These are phyloP conservation scores for Ceratocystiopsis brevicomis DNA, from an alignment of 2,329 filamentous ascomycete species.

Conservation along the genomic window DNA sequence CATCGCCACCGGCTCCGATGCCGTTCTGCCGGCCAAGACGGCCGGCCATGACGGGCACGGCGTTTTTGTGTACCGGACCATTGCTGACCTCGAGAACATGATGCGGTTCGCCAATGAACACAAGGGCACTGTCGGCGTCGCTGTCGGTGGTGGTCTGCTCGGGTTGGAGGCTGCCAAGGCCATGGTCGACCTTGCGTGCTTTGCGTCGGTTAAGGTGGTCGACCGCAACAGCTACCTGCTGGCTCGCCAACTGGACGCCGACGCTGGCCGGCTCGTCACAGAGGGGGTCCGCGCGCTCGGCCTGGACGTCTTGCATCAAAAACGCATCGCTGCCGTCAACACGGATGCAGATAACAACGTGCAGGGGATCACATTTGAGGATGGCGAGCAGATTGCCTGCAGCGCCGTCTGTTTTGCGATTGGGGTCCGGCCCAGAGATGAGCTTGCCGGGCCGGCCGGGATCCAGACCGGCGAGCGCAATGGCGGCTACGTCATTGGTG, in stretches of 20 bases:
- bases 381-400: conserved; percentile 59
- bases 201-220: conserved; percentile 55
- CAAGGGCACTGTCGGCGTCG: conserved; percentile 47
- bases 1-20: conserved; percentile 72
- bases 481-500: conserved; percentile 1
- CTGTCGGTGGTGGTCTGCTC: conserved; percentile 69
- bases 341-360: conserved; percentile 35
- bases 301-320: conserved; percentile 61
- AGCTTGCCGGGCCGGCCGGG: conserved; percentile 49
- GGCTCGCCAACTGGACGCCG: conserved; percentile 61
- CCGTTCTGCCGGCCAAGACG: conserved; percentile 50
- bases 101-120: conserved; percentile 52
- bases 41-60: conserved; percentile 64
- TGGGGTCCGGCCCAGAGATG: conserved; percentile 64
- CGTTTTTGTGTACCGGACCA: conserved; percentile 78
- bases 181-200: conserved; percentile 69
- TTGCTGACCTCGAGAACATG: conserved; percentile 59
- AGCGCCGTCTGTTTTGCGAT: conserved; percentile 80
- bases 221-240: conserved; percentile 72
- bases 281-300: conserved; percentile 65
- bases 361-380: conserved; percentile 58
- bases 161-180: conserved; percentile 82
- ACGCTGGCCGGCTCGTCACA: conserved; percentile 65
- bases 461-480: conserved; percentile 23
- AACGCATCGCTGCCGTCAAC: conserved; percentile 20